Evolutionary conservation across 345 rosid species (phyloP).

Genomic region (Moricandia arvensis): DNA sequence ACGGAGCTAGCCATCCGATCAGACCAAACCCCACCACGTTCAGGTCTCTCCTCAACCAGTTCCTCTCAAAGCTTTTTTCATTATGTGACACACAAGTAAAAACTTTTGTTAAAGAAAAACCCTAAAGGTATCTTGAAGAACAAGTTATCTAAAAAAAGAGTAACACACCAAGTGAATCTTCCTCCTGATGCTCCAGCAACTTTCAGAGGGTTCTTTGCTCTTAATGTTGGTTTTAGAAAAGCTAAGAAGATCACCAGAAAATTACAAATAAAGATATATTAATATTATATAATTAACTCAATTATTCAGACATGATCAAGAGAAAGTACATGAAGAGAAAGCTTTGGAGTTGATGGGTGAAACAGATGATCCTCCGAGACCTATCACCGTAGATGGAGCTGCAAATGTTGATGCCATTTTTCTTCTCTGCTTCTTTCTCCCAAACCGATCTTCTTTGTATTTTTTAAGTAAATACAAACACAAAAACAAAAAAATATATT

Average conservation of each 20-base stretch:
- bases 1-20: constrained; percentile 92
- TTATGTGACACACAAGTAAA: neutral
- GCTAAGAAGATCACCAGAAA: constrained; percentile 35
- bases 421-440: constrained; percentile 5
- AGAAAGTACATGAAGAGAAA: constrained; percentile 55
- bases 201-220: constrained; percentile 60
- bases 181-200: constrained; percentile 54
- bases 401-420: constrained; percentile 68
- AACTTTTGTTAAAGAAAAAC: neutral
- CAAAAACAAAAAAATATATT: neutral
- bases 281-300: neutral
- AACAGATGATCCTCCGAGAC: constrained; percentile 58
- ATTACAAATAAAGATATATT: neutral
- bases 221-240: constrained; percentile 55
- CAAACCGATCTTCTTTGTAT: neutral
- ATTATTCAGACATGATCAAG: neutral
- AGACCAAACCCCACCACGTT: constrained; percentile 88
- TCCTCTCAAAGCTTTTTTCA: constrained; percentile 57
- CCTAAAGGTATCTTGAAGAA: neutral
- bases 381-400: constrained; percentile 59
- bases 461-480: neutral
- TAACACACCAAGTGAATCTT: constrained; percentile 60
- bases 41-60: constrained; percentile 76
- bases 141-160: neutral
- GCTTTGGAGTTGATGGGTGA: constrained; percentile 38